Percentiles rank a stretch among this genome's conserved stretches.
Evolutionary conservation across 1,139 yeast species (phyloP).

Genomic region (Geotrichum armillariae): DNA sequence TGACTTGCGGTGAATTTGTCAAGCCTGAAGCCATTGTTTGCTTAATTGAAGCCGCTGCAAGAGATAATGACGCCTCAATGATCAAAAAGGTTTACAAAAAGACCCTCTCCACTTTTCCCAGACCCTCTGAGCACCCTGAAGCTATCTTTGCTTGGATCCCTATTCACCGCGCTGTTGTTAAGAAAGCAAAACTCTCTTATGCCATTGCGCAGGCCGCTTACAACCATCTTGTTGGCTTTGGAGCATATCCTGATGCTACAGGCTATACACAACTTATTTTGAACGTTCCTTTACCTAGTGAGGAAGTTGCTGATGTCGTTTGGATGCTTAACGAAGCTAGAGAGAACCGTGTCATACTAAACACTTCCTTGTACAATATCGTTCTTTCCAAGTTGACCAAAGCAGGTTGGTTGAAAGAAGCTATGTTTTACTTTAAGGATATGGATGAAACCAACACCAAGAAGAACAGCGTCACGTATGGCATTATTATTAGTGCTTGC

Average conservation of each 20-base stretch:
- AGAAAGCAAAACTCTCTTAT: slow-evolving; percentile 31
- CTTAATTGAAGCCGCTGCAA: slow-evolving; percentile 30
- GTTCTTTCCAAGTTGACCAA: slow-evolving; percentile 41
- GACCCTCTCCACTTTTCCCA: slow-evolving; percentile 30
- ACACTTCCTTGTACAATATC: slow-evolving; percentile 43
- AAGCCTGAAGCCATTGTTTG: slow-evolving; percentile 30
- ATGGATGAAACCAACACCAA: slow-evolving; percentile 37
- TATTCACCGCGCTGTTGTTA: slow-evolving; percentile 32
- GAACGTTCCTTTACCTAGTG: slow-evolving; percentile 32
- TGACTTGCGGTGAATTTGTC: slow-evolving; percentile 26
- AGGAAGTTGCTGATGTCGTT: slow-evolving; percentile 40
- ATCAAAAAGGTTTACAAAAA: slow-evolving; percentile 25
- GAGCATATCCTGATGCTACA: slow-evolving; percentile 40
- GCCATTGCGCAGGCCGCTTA: slow-evolving; percentile 34
- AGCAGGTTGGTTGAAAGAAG: slow-evolving; percentile 40
- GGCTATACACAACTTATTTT: slow-evolving; percentile 41
- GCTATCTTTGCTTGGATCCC: slow-evolving; percentile 35
- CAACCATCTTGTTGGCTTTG: slow-evolving; percentile 35
- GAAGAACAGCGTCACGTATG: slow-evolving; percentile 41
- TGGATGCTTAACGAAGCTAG: slow-evolving; percentile 40
- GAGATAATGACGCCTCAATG: slow-evolving; percentile 4
- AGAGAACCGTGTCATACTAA: slow-evolving; percentile 33
- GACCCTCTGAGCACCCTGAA: slow-evolving; percentile 30
- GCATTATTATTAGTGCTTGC: slow-evolving; percentile 44
- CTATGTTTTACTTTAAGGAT: slow-evolving; percentile 35